These are phyloP conservation scores for Schizothecium vesticola DNA, from an alignment of 495 filamentous ascomycete genomes.

Conservation along the genomic window DNA sequence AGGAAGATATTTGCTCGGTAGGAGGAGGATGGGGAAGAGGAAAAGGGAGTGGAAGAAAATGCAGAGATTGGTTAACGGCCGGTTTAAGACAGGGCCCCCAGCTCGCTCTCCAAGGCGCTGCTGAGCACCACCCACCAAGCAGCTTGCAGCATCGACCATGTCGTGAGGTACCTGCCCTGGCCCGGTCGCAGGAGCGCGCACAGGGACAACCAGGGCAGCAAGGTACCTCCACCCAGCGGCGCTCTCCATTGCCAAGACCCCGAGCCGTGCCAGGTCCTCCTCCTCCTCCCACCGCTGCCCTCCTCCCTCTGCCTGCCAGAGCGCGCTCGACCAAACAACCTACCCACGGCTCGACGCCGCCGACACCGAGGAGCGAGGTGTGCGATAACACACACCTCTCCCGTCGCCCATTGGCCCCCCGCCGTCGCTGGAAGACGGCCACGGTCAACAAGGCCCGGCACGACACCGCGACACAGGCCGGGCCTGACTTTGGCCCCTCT, in stretches of 20 bases:
- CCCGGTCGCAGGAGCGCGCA: conserved; percentile 18
- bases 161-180: conserved; percentile 28
- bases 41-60: conserved; percentile 48
- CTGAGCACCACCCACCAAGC: conserved; percentile 28
- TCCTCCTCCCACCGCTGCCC: background rate
- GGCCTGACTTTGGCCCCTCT: background rate
- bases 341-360: background rate
- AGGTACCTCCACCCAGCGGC: conserved; percentile 5
- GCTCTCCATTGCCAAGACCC: conserved; percentile 16
- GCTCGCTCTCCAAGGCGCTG: conserved; percentile 21
- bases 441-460: background rate
- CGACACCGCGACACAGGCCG: background rate
- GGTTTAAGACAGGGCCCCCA: conserved; percentile 47
- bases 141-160: conserved; percentile 26
- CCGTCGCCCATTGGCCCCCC: background rate
- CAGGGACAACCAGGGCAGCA: conserved; percentile 21
- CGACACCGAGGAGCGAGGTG: background rate
- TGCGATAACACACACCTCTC: background rate
- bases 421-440: background rate
- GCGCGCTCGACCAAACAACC: background rate
- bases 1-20: conserved; percentile 52
- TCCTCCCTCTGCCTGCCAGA: background rate
- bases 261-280: conserved; percentile 21
- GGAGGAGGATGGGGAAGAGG: conserved; percentile 52
- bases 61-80: conserved; percentile 45